Base-by-base conservation (phyloP, 768 basidiomycete genomes). In the Auriscalpium vulgare region DNA sequence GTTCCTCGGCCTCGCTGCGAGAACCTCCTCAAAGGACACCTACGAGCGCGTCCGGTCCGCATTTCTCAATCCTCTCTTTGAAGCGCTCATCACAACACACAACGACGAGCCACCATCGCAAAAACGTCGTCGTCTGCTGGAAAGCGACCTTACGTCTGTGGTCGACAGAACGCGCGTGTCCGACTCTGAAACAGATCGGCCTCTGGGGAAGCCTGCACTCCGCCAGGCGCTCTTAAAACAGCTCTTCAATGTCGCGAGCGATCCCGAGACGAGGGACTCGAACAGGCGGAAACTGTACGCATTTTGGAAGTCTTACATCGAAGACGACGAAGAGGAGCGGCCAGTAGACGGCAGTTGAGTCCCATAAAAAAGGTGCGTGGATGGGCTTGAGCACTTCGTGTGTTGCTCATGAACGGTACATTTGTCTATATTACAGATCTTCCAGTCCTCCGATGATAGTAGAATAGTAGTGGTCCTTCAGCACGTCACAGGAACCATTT, bases 201-300 rank as follows among this genome's bases (percentile, higher is more conserved):
- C 66, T 10, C 45, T 78, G 47, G 63, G 67, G 1, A 69, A 63
- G 11, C 59, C 59, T 0, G 60, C 64, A n/a, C 64, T 91, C 47
- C 79, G 77, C 59, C 78, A 75, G 56, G 76, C 73, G 48, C 60
- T 95, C 9, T 69, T 92, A 56, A 74, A 77, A 61, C 73, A 69
- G 44, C 61, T 95, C 46, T 95, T 95, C 64, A 79, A 85, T 16
- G 71, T 83, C 36, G 92, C 93, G 37, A 85, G 89, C 63, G 74
- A 80, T 38, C 75, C 82, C 57, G 82, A 85, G n/a, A 85, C 88
- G 43, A 79, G 81, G 64, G 89, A 91, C 62, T 73, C 83, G 7
- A 93, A 87, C 68, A 78, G 94, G 62, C 75, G 89, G 69, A 91
- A 82, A 74, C 78, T 97, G 72, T 95, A 94, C 67, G 77, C 77